Percentiles rank a stretch among this genome's conserved stretches.
Conservation (phyloP, 352 stramenopile genomes). For the Pythium phragmitis region DNA sequence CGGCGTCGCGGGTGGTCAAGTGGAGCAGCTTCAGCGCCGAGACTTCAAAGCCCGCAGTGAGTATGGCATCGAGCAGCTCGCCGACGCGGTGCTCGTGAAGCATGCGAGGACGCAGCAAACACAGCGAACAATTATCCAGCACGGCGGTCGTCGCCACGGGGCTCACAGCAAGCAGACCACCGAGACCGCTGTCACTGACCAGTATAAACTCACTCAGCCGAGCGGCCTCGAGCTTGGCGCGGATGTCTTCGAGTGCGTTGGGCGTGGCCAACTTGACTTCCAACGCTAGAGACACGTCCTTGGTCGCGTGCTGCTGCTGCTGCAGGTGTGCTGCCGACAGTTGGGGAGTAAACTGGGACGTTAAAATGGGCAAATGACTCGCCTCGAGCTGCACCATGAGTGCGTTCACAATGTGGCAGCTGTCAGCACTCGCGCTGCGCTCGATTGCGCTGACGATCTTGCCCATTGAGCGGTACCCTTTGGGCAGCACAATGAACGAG, state of each 20-base stretch:
- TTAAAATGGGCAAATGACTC: slow-evolving; percentile 32
- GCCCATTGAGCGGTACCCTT: slow-evolving; percentile 50
- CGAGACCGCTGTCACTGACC: slow-evolving; percentile 28
- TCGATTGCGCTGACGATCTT: slow-evolving; percentile 48
- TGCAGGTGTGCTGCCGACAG: slow-evolving; percentile 24
- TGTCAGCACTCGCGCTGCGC: slow-evolving; percentile 16
- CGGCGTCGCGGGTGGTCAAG: slow-evolving; percentile 70
- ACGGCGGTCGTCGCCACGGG: slow-evolving; percentile 48
- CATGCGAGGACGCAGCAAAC: slow-evolving; percentile 58
- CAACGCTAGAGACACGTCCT: slow-evolving; percentile 51
- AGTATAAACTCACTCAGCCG: slow-evolving; percentile 24
- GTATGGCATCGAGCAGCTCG: slow-evolving; percentile 79
- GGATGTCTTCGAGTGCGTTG: slow-evolving; percentile 30
- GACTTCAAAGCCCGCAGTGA: slow-evolving; percentile 83
- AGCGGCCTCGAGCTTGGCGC: slow-evolving; percentile 24
- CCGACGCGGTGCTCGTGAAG: slow-evolving; percentile 61
- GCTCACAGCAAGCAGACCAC: slow-evolving; percentile 4
- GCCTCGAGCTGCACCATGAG: slow-evolving; percentile 52
- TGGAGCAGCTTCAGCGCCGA: slow-evolving; percentile 86
- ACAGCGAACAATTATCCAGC: slow-evolving; percentile 66
- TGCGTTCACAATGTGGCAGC: slow-evolving; percentile 35
- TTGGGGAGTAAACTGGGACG: slow-evolving; percentile 10
- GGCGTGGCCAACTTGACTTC: slow-evolving; percentile 40
- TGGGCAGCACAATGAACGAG: slow-evolving; percentile 51
- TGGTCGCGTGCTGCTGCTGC: slow-evolving; percentile 27